Percentiles rank a stretch among this genome's conserved stretches.
phyloP scores from a whole-genome alignment of 257 asterid species.

The Fraxinus cuspidata region DNA sequence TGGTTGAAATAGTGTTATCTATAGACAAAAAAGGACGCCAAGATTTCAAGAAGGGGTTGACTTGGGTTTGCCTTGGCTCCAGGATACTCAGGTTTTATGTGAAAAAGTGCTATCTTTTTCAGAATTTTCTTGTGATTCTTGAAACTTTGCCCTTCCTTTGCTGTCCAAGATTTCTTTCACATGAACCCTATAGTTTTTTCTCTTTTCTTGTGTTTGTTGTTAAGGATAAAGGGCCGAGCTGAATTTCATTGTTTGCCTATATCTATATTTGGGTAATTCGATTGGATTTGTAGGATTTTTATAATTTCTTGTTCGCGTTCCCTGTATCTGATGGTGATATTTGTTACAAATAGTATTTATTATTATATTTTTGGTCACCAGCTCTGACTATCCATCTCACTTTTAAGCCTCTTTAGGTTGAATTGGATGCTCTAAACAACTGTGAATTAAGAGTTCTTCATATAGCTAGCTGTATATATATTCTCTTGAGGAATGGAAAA shows the following conservation, averaged over 20 bases:
- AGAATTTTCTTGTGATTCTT: slow-evolving; percentile 74
- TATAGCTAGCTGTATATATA: slow-evolving; percentile 16
- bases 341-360: slow-evolving; percentile 42
- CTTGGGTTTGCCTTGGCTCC: slow-evolving; percentile 91
- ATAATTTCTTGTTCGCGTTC: background rate
- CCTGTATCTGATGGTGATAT: slow-evolving; percentile 24
- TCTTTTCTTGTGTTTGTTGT: slow-evolving; percentile 33
- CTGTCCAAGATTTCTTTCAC: slow-evolving; percentile 49
- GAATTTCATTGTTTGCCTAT: slow-evolving; percentile 25
- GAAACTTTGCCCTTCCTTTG: slow-evolving; percentile 36
- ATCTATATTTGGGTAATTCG: slow-evolving; percentile 34
- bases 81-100: slow-evolving; percentile 57
- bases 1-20: slow-evolving; percentile 44
- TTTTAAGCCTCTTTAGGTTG: slow-evolving; percentile 25
- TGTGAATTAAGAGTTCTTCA: slow-evolving; percentile 25
- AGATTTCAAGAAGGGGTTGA: slow-evolving; percentile 54
- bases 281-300: slow-evolving; percentile 41
- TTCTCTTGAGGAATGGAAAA: slow-evolving; percentile 39
- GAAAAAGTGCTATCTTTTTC: slow-evolving; percentile 44
- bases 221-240: slow-evolving; percentile 34
- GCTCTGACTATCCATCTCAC: slow-evolving; percentile 46
- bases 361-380: slow-evolving; percentile 41
- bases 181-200: slow-evolving; percentile 36
- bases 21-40: slow-evolving; percentile 25
- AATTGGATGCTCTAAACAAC: slow-evolving; percentile 29